Base-by-base conservation (phyloP, 768 basidiomycete genomes). In the Trichaptum fuscoviolaceum region DNA sequence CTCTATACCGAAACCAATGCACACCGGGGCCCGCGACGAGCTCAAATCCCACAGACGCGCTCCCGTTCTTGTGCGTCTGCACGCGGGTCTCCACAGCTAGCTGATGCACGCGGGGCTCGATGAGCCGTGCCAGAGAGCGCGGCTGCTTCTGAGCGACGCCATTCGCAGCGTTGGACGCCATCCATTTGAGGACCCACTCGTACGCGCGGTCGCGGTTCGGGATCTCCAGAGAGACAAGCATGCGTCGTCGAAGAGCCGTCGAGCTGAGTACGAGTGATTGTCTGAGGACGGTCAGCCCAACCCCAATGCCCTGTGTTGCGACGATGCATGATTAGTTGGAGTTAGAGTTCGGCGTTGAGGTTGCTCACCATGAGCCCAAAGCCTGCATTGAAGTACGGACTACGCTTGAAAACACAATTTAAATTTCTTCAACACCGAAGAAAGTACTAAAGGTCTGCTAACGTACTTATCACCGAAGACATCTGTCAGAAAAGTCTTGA, bases 371-470 rank as follows among this genome's bases (percentile, higher is more conserved):
- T 96, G 42, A 99, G 85, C 36, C 96, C 97, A 72, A 98, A 98
- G 27, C 97, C 96, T 62, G 96, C 97, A 75, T 96, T 93, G 75
- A 99, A 99, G 80, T 95, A 96, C 42, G 95, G 96, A 75, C 97
- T 99, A 72, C 73, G 71, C 78, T 84, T 84, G 74, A 78, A 73
- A 68, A 65, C 60, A 65, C 7, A 26, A 26, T 18, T n/a, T 66
- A 5, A 26, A 26, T 18, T n/a, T 66, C 42, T 68, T 69, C 57
- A 67, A 35, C 23, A 34, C 36, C n/a, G n/a, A 25, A 30, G 9
- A 12, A n/a, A n/a, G n/a, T n/a, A n/a, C n/a, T n/a, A n/a, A n/a
- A n/a, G n/a, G n/a, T n/a, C n/a, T n/a, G n/a, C n/a, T 66, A 63
- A 81, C 89, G 79, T 74, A 91, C 90, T 91, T 91, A 80, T 90